Base-by-base conservation (phyloP, 192 early-diverging fungal species). In the Podochytrium sp. region DNA sequence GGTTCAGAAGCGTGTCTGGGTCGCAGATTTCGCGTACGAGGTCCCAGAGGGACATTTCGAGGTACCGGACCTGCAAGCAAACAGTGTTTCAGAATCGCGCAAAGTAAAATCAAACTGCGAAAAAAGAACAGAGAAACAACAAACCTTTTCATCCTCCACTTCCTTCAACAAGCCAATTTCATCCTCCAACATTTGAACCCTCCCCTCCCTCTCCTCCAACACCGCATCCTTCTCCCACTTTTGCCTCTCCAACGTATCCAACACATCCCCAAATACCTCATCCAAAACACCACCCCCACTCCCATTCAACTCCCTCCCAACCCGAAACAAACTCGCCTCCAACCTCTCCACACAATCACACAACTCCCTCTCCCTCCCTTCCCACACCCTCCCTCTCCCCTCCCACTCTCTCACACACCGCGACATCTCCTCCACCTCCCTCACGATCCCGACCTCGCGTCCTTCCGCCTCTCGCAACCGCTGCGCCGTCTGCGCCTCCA, bases 271-370 rank as follows among this genome's bases (percentile, higher is more conserved):
- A 51, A 71, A 71, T 25, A 37, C 25, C 2, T 52, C 49, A 60
- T 57, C 69, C 34, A n/a, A 7, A 33, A 18, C 27, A 29, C 37
- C 14, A 16, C 69, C 49, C 3, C 40, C 56, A 20, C 43, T 32
- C n/a, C 29, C 50, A 69, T 55, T 69, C 52, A 69, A 69, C 23
- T 69, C n/a, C 50, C 53, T 16, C 12, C 16, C 69, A 55, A 32
- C 69, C 23, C 60, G 20, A 29, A 71, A 40, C n/a, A 71, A 32
- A 14, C 55, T 30, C 23, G 58, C 55, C 30, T 71, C 69, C 25
- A 71, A 27, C n/a, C 25, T 12, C 25, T 34, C 14, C 2, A 59
- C 27, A 27, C 33, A 30, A 6, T 60, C 69, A 18, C 16, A 27
- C 5, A 57, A 39, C 55, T 43, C 55, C 35, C 12, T 27, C 34